A percentile compares a stretch with the other conserved stretches of the same genome.
Conservation (phyloP, 495 filamentous ascomycete genomes). For the Friedmanniomyces simplex region DNA sequence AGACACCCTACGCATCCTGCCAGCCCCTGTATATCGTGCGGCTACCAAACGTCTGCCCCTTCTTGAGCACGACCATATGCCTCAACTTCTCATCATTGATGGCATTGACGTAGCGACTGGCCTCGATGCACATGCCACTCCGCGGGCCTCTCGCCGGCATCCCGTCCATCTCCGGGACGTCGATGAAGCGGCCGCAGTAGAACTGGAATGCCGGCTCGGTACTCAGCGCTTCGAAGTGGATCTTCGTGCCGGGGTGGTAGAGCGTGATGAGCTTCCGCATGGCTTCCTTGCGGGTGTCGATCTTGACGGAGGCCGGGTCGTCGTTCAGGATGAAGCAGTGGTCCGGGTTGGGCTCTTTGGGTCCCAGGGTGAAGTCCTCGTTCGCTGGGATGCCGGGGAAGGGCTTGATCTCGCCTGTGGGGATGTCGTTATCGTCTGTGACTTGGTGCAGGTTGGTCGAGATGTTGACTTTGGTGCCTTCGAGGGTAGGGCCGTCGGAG, state of each 20-base stretch:
- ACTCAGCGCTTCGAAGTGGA: slow-evolving; percentile 74
- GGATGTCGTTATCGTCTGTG: slow-evolving; percentile 47
- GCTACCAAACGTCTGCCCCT: slow-evolving; percentile 68
- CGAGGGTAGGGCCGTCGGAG: slow-evolving; percentile 51
- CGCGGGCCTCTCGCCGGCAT: slow-evolving; percentile 51
- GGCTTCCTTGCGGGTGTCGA: slow-evolving; percentile 63
- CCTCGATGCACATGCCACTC: slow-evolving; percentile 82
- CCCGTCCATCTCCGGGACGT: slow-evolving; percentile 61
- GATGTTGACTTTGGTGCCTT: slow-evolving; percentile 65
- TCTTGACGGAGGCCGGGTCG: slow-evolving; percentile 48
- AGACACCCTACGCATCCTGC: slow-evolving; percentile 33
- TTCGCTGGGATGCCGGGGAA: slow-evolving; percentile 54
- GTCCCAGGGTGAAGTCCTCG: slow-evolving; percentile 56
- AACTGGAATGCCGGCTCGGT: slow-evolving; percentile 96
- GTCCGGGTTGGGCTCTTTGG: slow-evolving; percentile 64
- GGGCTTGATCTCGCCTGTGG: slow-evolving; percentile 35
- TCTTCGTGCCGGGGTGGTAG: slow-evolving; percentile 54
- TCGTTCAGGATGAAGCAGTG: slow-evolving; percentile 76
- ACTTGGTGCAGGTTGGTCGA: slow-evolving; percentile 63
- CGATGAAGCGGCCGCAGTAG: slow-evolving; percentile 78
- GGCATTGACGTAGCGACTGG: slow-evolving; percentile 81
- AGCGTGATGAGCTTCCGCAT: slow-evolving; percentile 56
- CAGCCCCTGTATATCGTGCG: slow-evolving; percentile 71
- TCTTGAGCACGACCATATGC: slow-evolving; percentile 62
- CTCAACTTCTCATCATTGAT: slow-evolving; percentile 71